Base-by-base conservation (phyloP, 208 protist species). In the Crithidia expoeki region DNA sequence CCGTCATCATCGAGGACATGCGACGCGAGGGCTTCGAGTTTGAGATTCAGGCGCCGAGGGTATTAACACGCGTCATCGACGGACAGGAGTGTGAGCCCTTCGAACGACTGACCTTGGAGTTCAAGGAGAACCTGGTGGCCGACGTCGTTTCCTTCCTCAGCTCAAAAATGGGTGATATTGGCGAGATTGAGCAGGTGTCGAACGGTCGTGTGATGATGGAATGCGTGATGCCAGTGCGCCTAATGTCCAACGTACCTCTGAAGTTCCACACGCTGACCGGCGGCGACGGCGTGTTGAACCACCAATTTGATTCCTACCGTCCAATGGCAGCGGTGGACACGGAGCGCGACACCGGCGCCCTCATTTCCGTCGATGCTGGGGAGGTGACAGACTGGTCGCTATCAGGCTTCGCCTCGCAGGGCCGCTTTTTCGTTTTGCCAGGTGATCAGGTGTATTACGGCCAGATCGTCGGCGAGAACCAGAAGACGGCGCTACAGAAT, bases 1-100 rank as follows among this genome's bases (percentile, higher is more conserved):
- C 95, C 61, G 94, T 99, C 25, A 95, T 99, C 55, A 92, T 99
- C 49, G 98, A 99, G 66, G 97, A 98, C 36, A 98, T 99, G 97
- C 88, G 98, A 34, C 92, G 98, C 62, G 97, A 99, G 72, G 98
- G 98, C 27, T 98, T 95, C 70, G 98, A 99, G 79, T 92, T 99
- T 65, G 81, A 96, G 49, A 88, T 99, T 58, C 97, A 90, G 57
- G 95, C 96, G n/a, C 98, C 98, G 27, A 57, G 69, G 38, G 90
- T 98, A n/a, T 59, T 98, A 10, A 97, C 92, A 17, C 80, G 81
- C 40, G 73, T 87, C 9, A 89, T 94, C 64, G 83, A 97, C 71
- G 85, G 74, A 42, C 80, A 86, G 46, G 74, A 85, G 71, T 95
- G 89, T 76, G 93, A 97, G 73, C 93, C 93, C 55, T 97, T 83